Evolutionary conservation across 2,329 filamentous ascomycete genomes (phyloP).

Genomic region (Rhinocladiella similis): DNA sequence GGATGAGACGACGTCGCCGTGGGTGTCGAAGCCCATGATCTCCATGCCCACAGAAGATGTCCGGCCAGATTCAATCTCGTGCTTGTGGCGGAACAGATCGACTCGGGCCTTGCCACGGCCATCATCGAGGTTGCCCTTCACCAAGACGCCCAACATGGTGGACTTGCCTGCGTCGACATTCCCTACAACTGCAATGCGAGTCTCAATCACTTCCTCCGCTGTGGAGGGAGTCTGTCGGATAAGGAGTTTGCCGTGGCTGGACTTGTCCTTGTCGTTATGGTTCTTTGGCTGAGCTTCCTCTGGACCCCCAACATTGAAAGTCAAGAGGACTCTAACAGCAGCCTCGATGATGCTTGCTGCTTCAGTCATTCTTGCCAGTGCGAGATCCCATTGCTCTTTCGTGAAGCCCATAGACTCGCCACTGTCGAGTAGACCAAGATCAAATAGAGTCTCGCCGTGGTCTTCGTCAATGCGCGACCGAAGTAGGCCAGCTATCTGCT

Average conservation of each 20-base stretch:
- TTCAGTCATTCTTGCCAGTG: slow-evolving; percentile 64
- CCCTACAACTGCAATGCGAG: slow-evolving; percentile 91
- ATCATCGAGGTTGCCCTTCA: slow-evolving; percentile 93
- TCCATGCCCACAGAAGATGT: slow-evolving; percentile 98
- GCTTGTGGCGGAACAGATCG: slow-evolving; percentile 95
- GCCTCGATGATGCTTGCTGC: slow-evolving; percentile 67
- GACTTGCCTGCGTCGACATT: slow-evolving; percentile 98
- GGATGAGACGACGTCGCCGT: slow-evolving; percentile 77
- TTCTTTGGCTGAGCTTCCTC: slow-evolving; percentile 67
- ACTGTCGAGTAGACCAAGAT: slow-evolving; percentile 87
- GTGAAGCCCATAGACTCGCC: slow-evolving; percentile 80
- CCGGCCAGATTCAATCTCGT: slow-evolving; percentile 92
- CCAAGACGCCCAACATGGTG: slow-evolving; percentile 90
- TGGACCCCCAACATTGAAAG: slow-evolving; percentile 82
- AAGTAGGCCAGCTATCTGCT: slow-evolving; percentile 66
- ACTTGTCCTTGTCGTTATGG: slow-evolving; percentile 67
- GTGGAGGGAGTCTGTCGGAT: slow-evolving; percentile 72
- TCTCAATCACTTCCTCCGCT: slow-evolving; percentile 90
- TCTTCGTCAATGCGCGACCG: slow-evolving; percentile 74
- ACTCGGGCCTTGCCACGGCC: slow-evolving; percentile 90
- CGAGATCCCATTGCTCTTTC: slow-evolving; percentile 71
- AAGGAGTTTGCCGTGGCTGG: slow-evolving; percentile 81
- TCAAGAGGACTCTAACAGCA: slow-evolving; percentile 79
- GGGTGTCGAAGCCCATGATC: slow-evolving; percentile 94
- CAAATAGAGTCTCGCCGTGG: slow-evolving; percentile 85